phyloP scores from a whole-genome alignment of 2,329 filamentous ascomycete species.

The Penicillium sp. region DNA sequence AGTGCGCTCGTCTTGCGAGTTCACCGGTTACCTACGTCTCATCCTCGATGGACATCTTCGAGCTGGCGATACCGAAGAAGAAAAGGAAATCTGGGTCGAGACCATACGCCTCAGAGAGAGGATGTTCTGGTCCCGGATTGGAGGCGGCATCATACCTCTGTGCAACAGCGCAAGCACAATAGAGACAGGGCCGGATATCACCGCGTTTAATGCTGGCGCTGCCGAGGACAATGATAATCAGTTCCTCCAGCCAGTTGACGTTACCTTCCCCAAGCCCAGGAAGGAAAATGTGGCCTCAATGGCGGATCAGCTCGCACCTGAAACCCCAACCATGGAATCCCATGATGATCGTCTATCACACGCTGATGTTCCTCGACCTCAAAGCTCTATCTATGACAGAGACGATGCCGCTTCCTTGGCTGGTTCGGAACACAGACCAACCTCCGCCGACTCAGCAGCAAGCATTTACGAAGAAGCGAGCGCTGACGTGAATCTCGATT shows the following conservation, averaged over 20 bases:
- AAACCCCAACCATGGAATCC: background rate
- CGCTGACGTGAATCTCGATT: slow-evolving; percentile 8
- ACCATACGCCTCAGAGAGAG: slow-evolving; percentile 83
- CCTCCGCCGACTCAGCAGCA: slow-evolving; percentile 19
- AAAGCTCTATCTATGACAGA: slow-evolving; percentile 10
- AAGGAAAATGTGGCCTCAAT: background rate
- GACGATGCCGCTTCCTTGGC: slow-evolving; percentile 10
- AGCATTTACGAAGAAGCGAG: slow-evolving; percentile 27
- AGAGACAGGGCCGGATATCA: slow-evolving; percentile 17
- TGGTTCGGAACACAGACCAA: slow-evolving; percentile 10
- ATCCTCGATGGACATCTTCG: slow-evolving; percentile 91
- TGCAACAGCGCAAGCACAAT: slow-evolving; percentile 34
- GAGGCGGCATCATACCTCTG: slow-evolving; percentile 81
- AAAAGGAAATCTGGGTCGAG: slow-evolving; percentile 91
- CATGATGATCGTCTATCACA: background rate
- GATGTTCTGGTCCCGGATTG: slow-evolving; percentile 95
- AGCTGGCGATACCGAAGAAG: slow-evolving; percentile 76
- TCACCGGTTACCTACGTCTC: slow-evolving; percentile 85
- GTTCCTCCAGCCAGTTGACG: slow-evolving; percentile 10
- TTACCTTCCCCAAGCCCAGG: slow-evolving; percentile 6
- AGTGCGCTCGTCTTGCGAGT: slow-evolving; percentile 85
- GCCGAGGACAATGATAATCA: background rate
- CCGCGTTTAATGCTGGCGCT: slow-evolving; percentile 3
- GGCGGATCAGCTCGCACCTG: background rate
- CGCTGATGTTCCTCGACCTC: slow-evolving; percentile 2